Evolutionary conservation across 768 basidiomycete species (phyloP).

Genomic region (Russula abietina): DNA sequence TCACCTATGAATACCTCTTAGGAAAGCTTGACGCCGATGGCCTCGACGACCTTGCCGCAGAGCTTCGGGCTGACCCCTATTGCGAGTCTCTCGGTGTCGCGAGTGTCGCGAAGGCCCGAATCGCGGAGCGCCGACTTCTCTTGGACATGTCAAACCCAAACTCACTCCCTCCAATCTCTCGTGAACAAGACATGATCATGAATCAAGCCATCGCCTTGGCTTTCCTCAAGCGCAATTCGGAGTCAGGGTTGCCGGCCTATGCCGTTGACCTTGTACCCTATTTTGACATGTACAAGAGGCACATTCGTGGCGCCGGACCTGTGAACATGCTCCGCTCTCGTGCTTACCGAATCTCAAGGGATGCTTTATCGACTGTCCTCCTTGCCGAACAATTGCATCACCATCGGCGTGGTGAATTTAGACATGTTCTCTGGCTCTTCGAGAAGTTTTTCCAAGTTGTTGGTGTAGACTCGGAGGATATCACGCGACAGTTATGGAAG

Average conservation of each 20-base stretch:
- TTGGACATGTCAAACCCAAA: background rate
- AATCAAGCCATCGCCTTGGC: conserved; percentile 8
- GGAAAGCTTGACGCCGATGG: conserved; percentile 24
- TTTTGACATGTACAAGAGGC: conserved; percentile 20
- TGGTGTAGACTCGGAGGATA: conserved; percentile 42
- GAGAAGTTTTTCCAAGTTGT: conserved; percentile 44
- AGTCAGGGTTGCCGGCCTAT: background rate
- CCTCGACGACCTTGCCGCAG: background rate
- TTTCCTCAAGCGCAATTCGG: conserved; percentile 3
- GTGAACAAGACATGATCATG: background rate
- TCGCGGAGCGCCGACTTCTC: conserved; percentile 3
- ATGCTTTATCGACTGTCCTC: conserved; percentile 8
- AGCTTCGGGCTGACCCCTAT: background rate
- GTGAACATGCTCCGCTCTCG: conserved; percentile 11
- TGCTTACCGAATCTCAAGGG: conserved; percentile 10
- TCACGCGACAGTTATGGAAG: conserved; percentile 2
- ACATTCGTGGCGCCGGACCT: background rate
- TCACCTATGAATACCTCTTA: conserved; percentile 36
- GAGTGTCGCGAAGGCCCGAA: too few species aligned
- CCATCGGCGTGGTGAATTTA: conserved; percentile 7
- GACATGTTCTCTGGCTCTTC: conserved; percentile 35
- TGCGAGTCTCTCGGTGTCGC: conserved; percentile 1
- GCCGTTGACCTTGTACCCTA: conserved; percentile 18
- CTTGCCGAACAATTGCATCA: conserved; percentile 30
- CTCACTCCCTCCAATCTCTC: conserved; percentile 2